Evolutionary conservation across 768 basidiomycete genomes (phyloP), one percentile per base, ranked within the genome.

Genomic region (Coprinopsis marcescibilis): DNA sequence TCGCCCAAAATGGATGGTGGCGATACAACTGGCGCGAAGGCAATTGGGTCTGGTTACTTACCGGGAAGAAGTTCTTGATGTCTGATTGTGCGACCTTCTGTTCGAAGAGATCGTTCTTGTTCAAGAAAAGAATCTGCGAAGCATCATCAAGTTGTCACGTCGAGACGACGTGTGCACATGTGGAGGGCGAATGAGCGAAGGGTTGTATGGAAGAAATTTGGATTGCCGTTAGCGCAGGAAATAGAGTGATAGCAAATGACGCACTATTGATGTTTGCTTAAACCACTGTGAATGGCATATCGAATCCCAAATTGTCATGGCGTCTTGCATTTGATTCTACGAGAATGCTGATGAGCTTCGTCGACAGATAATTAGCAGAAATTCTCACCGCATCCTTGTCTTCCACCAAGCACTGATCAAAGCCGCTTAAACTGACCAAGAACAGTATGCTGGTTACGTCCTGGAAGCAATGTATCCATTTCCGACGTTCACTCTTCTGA

Each of bases 201-300:
- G 7, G 8, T 6, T n/a, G 35, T 19, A 40, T 23, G 6, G 21
- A 10, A 15, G 7, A 37, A 20, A 10, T n/a, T n/a, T 20, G 38
- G 20, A 24, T 50, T n/a, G n/a, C n/a, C 27, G 36, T 23, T 20
- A 10, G 30, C n/a, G 29, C 12, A 23, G 11, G 6, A 11, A 24
- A 15, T 24, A 15, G 8, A n/a, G 13, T 4, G 24, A 8, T 2
- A 19, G 27, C 27, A 6, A 33, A 50, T 24, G 14, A 69, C 85
- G 36, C 53, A 92, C 92, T 46, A 96, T 90, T 8, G 90, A 92
- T 0, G 92, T 94, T 53, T 86, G 80, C 65, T 89, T 88, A 69
- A 96, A 96, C 92, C 92, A 96, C 54, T 94, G 91, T 8, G 91
- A 94, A 63, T 96, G 91, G 67, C 91, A 94, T 76, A 97, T 94